Base-by-base conservation (phyloP, 176 grass and related monocot genomes). In the Alopecurus myosuroides region DNA sequence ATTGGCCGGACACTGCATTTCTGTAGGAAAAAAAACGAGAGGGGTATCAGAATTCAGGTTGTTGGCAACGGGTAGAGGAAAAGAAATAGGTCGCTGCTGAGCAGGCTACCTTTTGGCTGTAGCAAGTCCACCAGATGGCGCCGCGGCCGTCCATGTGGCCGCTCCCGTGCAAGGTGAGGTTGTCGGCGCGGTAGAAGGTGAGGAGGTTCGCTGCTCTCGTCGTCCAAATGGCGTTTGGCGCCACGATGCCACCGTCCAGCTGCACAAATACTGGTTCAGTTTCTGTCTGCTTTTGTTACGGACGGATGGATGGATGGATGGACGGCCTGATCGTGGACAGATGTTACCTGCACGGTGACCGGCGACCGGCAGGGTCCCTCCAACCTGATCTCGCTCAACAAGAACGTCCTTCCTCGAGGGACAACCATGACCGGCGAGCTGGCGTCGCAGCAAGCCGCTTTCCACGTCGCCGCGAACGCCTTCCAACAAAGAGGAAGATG, bases 81-180 rank as follows among this genome's bases (percentile, higher is more conserved):
- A 14, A 45, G 57, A 89, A 50, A 64, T n/a, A 35, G 64, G 0
- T 44, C 22, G 45, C 4, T 37, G 28, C 31, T 25, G 58, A 75
- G 28, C 5, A 66, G 57, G 53, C 13, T 58, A 97, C 94, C 74
- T 71, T 77, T 17, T 58, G 18, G 2, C 57, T 76, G 22, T 60
- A 84, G 79, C 90, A 89, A 56, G 88, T 30, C 95, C 95, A 97
- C 92, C 92, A 97, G 12, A 91, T 70, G 62, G 86, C 35, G 11
- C 95, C 95, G 30, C 44, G 79, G 41, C 92, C 92, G 5, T 94
- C 88, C 40, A 97, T 91, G 74, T 77, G 51, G 12, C 95, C 95
- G 1, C 7, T 23, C 7, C 95, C 95, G 5, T 84, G 19, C 23
- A 94, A 0, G 1, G 78, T 89, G 41, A 97, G 50, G 51, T 75